Evolutionary conservation across 2,329 filamentous ascomycete genomes (phyloP), one percentile per base, ranked within the genome.

Genomic region (Apiospora malaysiana): DNA sequence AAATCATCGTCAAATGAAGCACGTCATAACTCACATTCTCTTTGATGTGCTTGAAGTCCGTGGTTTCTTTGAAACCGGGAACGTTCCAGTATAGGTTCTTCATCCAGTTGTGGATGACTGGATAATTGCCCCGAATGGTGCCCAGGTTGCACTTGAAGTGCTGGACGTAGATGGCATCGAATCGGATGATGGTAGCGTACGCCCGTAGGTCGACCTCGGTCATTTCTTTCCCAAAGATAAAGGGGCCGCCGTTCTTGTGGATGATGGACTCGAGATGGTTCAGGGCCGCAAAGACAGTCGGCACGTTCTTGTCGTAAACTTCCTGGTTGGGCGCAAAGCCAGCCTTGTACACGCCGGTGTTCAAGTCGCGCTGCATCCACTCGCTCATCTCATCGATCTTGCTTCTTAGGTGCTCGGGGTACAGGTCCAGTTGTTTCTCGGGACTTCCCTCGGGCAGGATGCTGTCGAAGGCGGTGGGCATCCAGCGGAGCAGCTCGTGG

Each of bases 131-230:
- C 7, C 90, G 81, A 56, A 92, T 85, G 14, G 83, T 90, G 2
- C 89, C 88, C 42, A 91, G 78, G 77, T 91, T 91, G 75, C 88
- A 89, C 80, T 91, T 91, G 82, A 91, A 91, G 78, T 91, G 89
- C 81, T 91, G 88, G 16, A 89, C 88, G 76, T 91, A 92, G 4
- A 89, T 85, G 2, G 84, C 80, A 73, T 91, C 89, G 75, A 91
- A 87, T 3, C 89, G 82, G n/a, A 91, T 82, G 18, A 90, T 74
- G 0, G 89, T 91, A 2, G 85, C 83, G 74, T 88, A 92, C 0
- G 86, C 82, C 14, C 87, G 81, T 25, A 91, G 75, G 75, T 92
- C 90, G 14, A 91, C 79, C 77, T 91, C 89, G 0, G 89, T 91
- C 71, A 91, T 75, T 18, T 82, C 75, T 0, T 78, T 75, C 1